phyloP scores from a whole-genome alignment of 352 stramenopile genomes.

The Phytophthora niederhauseri region DNA sequence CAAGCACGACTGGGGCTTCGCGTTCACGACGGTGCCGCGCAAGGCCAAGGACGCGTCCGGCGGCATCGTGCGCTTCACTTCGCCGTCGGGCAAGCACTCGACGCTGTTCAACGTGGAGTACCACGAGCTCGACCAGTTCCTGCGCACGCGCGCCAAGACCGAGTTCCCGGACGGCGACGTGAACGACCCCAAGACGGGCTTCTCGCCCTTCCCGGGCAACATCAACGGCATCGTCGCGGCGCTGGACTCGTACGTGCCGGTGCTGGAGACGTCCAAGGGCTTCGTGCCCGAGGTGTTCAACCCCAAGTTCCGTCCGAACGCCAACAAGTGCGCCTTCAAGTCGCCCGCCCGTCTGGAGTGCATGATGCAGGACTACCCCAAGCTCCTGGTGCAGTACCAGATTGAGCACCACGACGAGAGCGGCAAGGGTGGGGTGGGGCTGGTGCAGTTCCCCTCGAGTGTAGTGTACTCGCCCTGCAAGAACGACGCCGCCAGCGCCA shows the following conservation, averaged over 20 bases:
- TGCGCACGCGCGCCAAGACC: slow-evolving; percentile 47
- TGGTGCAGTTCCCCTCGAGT: slow-evolving; percentile 59
- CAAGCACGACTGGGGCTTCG: slow-evolving; percentile 90
- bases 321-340: slow-evolving; percentile 57
- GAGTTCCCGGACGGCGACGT: slow-evolving; percentile 64
- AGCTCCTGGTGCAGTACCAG: slow-evolving; percentile 54
- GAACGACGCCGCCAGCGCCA: slow-evolving; percentile 65
- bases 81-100: slow-evolving; percentile 26
- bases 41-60: slow-evolving; percentile 94
- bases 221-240: slow-evolving; percentile 75
- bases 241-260: slow-evolving; percentile 52
- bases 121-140: slow-evolving; percentile 73
- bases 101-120: slow-evolving; percentile 81
- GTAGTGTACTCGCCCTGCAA: slow-evolving; percentile 83
- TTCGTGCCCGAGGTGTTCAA: slow-evolving; percentile 79
- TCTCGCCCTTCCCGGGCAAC: slow-evolving; percentile 72
- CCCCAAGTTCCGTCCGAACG: slow-evolving; percentile 50
- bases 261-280: slow-evolving; percentile 54
- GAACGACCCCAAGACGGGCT: slow-evolving; percentile 59
- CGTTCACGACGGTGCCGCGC: slow-evolving; percentile 93
- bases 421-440: slow-evolving; percentile 34
- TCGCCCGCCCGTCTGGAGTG: slow-evolving; percentile 71
- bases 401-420: slow-evolving; percentile 24
- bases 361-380: slow-evolving; percentile 85
- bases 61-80: slow-evolving; percentile 62